phyloP scores from a whole-genome alignment of 176 grass and related monocot genomes.

The Chloris gayana region DNA sequence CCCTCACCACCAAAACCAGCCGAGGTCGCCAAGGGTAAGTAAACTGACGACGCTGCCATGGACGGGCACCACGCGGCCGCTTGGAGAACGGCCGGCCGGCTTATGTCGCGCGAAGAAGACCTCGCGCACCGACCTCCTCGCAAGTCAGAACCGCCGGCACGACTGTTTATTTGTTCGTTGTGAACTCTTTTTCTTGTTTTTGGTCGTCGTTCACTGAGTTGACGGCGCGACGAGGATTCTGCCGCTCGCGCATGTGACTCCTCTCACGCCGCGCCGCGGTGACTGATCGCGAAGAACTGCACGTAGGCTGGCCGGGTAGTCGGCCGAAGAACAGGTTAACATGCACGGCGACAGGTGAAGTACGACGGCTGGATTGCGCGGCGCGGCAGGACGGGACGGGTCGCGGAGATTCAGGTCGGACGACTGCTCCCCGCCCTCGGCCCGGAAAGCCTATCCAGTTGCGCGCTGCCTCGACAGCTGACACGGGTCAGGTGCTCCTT shows the following conservation, averaged over 20 bases:
- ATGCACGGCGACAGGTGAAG: neutral
- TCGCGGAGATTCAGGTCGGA: neutral
- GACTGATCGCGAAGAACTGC: neutral
- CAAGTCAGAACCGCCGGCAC: neutral
- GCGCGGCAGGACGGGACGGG: too few species aligned
- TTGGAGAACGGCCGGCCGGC: constrained; percentile 6
- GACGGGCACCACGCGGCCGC: neutral
- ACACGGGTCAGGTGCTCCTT: neutral
- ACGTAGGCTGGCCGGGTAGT: neutral
- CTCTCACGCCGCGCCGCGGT: neutral
- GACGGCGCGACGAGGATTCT: neutral
- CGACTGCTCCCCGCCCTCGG: neutral
- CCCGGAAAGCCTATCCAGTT: neutral
- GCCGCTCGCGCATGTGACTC: neutral
- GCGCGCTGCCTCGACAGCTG: neutral
- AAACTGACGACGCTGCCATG: too few species aligned
- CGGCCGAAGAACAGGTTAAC: neutral
- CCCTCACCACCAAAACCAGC: too few species aligned
- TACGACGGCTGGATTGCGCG: neutral
- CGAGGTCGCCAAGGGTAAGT: too few species aligned
- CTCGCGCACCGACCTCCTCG: neutral
- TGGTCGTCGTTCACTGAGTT: neutral
- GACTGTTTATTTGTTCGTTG: too few species aligned
- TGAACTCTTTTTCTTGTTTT: too few species aligned
- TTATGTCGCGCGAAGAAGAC: neutral